Base-by-base conservation (phyloP, 2,329 filamentous ascomycete species). In the Mollisia scopiformis region DNA sequence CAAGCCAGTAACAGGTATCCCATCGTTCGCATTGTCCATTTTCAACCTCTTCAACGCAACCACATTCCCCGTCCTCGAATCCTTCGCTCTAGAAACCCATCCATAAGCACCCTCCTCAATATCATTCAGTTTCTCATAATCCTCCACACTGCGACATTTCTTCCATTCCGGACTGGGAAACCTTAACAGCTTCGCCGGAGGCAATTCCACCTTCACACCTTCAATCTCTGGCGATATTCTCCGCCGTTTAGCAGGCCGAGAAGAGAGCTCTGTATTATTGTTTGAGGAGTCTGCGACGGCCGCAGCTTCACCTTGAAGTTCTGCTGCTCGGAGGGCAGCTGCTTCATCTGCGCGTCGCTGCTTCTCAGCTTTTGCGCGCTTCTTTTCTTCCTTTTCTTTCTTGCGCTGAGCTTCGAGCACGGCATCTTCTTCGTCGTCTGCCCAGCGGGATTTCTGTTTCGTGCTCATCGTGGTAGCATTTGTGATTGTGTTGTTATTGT, bases 61-160 rank as follows among this genome's bases (percentile, higher is more conserved):
- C 6, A 99, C 84, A 59, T 89, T 85, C 33, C 91, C 90, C 0
- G 91, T 94, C 3, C 81, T 78, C 31, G 84, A 80, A 69, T 96
- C 89, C 63, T 83, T 88, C 13, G 93, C 95, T 60, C 95, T 84
- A 57, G 93, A 93, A 4, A 99, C 95, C 85, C 89, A 94, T 49
- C 95, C 95, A 76, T 99, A 99, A 8, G 93, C 93, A 35, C 95
- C 95, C 79, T 99, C 95, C 76, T 98, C 95, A 71, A 99, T 99
- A 74, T 95, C 91, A 75, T 99, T 99, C 59, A 99, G 82, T 68
- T 91, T 90, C 71, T 97, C 91, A 77, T 93, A 99, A 72, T 92
- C 89, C 72, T 94, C 90, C 27, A 96, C 89, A 73, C 91, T 91
- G 62, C 90, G 84, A 72, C 89, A 90, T 59, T 78, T 81, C 54